Evolutionary conservation across 495 filamentous ascomycete genomes (phyloP), one percentile per base, ranked within the genome.

Genomic region (Talaromyces adpressus): DNA sequence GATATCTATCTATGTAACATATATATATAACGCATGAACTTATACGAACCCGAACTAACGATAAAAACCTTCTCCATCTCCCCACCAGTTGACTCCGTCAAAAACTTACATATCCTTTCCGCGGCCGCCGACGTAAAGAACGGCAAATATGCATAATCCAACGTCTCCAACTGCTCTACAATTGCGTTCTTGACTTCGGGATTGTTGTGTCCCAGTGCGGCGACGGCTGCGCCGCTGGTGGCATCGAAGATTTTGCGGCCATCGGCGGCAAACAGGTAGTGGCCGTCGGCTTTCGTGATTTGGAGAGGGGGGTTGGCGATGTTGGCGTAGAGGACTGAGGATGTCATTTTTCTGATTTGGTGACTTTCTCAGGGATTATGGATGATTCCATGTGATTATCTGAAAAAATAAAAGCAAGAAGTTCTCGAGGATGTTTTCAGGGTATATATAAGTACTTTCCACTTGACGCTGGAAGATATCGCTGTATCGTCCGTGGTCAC

Each of bases 221-320:
- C 60, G 18, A 77, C 75, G 0, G 74, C 74, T 2, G 74, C 72
- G 22, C 75, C 75, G 27, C 71, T 68, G 56, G 62, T 71, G 6
- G 79, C 81, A 64, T 87, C 85, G 32, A 87, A 73, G 61, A 89
- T 78, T 58, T 69, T 73, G 4, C 77, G 76, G 27, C 82, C 83
- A 66, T 83, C 73, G 9, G 75, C 76, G 4, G 85, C 57, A 53
- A 63, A 62, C 8, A 75, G 47, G 22, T 54, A 54, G 23, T 25
- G 22, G 14, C 51, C 51, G 18, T 54, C 51, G 6, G n/a, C 51
- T 49, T 49, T 49, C 5, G 7, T 49, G 20, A 49, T 49, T 20
- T 49, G 45, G n/a, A 20, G 16, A 4, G 45, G 45, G 9, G 45
- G 45, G n/a, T 49, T 49, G n/a, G n/a, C 45, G 8, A 49, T 49